Conservation (phyloP, 805 yeast species). For the Torulaspora franciscae region DNA sequence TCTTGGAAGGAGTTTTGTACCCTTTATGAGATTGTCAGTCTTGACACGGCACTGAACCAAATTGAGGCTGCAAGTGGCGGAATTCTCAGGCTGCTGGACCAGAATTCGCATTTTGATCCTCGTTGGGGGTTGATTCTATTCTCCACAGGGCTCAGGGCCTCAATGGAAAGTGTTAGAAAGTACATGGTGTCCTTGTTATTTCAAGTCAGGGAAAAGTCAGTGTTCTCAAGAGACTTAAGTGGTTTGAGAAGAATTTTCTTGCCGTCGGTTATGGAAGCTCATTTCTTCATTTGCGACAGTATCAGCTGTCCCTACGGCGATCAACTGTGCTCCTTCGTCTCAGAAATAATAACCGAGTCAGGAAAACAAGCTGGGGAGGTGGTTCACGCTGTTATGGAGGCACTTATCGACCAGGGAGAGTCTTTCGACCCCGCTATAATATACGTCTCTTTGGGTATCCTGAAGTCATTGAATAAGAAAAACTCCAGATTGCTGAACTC, state of each 20-base stretch:
- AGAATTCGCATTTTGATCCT: slow-evolving; percentile 51
- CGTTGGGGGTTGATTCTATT: slow-evolving; percentile 72
- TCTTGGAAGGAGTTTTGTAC: slow-evolving; percentile 74
- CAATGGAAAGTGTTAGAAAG: slow-evolving; percentile 72
- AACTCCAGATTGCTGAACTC: slow-evolving; percentile 18
- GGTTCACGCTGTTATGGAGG: slow-evolving; percentile 36
- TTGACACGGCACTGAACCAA: slow-evolving; percentile 84
- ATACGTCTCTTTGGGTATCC: slow-evolving; percentile 53
- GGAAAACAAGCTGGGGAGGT: slow-evolving; percentile 4
- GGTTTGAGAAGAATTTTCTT: slow-evolving; percentile 42
- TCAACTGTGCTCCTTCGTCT: slow-evolving; percentile 44
- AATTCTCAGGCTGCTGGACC: slow-evolving; percentile 46
- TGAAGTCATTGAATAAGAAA: slow-evolving; percentile 43
- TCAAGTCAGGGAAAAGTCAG: slow-evolving; percentile 43
- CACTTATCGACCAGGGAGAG: slow-evolving; percentile 45
- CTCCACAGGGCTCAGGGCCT: slow-evolving; percentile 68
- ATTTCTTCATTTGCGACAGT: slow-evolving; percentile 48
- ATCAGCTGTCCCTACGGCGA: slow-evolving; percentile 56
- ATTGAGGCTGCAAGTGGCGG: slow-evolving; percentile 71
- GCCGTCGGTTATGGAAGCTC: slow-evolving; percentile 59
- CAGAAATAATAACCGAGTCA: slow-evolving; percentile 13
- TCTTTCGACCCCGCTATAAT: slow-evolving; percentile 69
- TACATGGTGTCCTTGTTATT: slow-evolving; percentile 54
- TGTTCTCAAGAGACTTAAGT: slow-evolving; percentile 42
- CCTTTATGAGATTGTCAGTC: slow-evolving; percentile 70